Base-by-base conservation (phyloP, 164 flowering plant genomes). In the Vitis labrusca region DNA sequence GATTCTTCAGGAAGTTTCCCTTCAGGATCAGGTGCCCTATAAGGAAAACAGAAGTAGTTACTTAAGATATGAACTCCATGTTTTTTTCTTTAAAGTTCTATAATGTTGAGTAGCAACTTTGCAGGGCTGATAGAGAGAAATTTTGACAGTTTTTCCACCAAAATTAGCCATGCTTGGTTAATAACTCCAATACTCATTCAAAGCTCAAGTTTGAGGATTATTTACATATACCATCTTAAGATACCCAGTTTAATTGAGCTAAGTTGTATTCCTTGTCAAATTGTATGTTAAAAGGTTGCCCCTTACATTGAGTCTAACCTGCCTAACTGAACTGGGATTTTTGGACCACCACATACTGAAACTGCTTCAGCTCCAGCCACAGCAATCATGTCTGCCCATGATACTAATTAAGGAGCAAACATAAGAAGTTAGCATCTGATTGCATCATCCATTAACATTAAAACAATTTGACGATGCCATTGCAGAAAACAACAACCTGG, bases 321-420 rank as follows among this genome's bases (percentile, higher is more conserved):
- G 50, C 98, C 98, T 64, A 89, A 59, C 62, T 61, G 78, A 76
- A 92, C 85, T 15, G 91, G 83, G 71, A 94, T 92, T 27, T 67
- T 44, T 51, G 98, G 97, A 71, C 98, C 97, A 65, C 95, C 98
- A 76, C 98, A 94, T 8, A 88, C 9, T 49, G 81, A 86, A 78
- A 92, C 91, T 71, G 97, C 97, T 79, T 92, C 97, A 66, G 97
- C 97, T 73, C 98, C 98, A 70, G 86, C 95, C 65, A 88, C 81
- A 68, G 91, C 91, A 75, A 94, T 94, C 85, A 89, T 74, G 77
- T 94, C 97, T 15, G 97, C 97, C 97, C 97, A 92, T 30, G 97
- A 92, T 50, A 88, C 97, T 91, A 71, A 71, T 9, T 58, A 50
- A 13, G 68, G 50, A 72, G 70, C 63, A 65, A 61, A 54, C 27